Conservation (phyloP, 805 yeast species). For the Myxozyma sirexii region DNA sequence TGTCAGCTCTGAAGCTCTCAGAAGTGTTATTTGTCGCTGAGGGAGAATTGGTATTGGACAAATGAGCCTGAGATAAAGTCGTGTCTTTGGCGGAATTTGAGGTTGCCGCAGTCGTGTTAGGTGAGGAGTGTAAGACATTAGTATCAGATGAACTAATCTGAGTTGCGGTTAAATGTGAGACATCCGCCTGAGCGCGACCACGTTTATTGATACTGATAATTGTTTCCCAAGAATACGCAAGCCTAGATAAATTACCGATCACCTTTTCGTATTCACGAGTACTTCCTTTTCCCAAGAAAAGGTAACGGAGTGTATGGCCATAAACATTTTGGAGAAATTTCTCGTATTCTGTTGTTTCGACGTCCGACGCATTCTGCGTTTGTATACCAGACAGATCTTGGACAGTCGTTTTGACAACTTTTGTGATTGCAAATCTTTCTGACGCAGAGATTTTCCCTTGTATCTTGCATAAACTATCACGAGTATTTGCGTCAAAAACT, state of each 20-base stretch:
- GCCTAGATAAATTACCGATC: not conserved
- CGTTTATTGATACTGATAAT: not conserved
- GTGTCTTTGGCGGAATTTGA: not conserved
- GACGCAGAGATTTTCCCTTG: slow-evolving; percentile 48
- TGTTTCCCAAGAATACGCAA: slow-evolving; percentile 9
- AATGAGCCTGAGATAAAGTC: not conserved
- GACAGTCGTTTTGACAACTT: slow-evolving; percentile 71
- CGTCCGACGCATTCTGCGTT: slow-evolving; percentile 41
- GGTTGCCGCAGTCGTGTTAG: too few relatives aligned
- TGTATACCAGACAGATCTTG: slow-evolving; percentile 58
- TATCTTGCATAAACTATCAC: slow-evolving; percentile 51
- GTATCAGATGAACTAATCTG: too few relatives aligned
- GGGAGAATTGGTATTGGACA: not conserved
- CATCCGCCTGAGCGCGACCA: not conserved
- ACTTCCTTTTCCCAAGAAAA: slow-evolving; percentile 57
- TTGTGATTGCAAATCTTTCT: slow-evolving; percentile 57
- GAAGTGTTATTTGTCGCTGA: not conserved
- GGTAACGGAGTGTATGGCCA: slow-evolving; percentile 43
- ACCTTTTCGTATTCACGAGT: slow-evolving; percentile 36
- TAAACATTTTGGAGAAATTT: slow-evolving; percentile 39
- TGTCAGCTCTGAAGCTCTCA: too few relatives aligned
- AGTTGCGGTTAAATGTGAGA: too few relatives aligned
- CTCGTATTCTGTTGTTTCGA: slow-evolving; percentile 45
- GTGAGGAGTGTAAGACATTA: too few relatives aligned
- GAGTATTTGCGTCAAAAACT: slow-evolving; percentile 60